Evolutionary conservation across 371 early-diverging fungal genomes (phyloP), one percentile per base, ranked within the genome.

Genomic region (Lichtheimia ramosa): DNA sequence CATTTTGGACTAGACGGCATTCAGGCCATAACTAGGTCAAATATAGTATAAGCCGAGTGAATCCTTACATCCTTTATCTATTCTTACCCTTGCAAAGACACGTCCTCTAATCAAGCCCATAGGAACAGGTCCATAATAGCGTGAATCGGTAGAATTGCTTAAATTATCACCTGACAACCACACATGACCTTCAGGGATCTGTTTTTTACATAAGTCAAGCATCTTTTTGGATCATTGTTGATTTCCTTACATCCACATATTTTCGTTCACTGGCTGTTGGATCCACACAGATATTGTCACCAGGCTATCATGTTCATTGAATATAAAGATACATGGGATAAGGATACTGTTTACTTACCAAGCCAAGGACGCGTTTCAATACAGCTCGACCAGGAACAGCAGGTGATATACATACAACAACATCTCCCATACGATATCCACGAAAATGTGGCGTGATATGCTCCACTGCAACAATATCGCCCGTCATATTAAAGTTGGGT

Each of bases 161-260:
- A 86, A 66, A 68, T 95, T 93, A 59, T 95, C 95, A 6, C 95
- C 95, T 53, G 72, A 79, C 8, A 89, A 48, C 89, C 89, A 89
- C n/a, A 87, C 76, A 65, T 86, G 86, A 1, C 89, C 87, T n/a
- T 67, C 70, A 24, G 89, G 89, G 0, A 83, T 81, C 83, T 85
- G n/a, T n/a, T 28, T 43, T 10, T 7, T 5, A 12, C 24, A 3
- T 51, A 53, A 48, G 4, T 43, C 25, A 5, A 25, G 25, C 25
- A 25, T 5, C 14, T 54, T 54, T 27, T 54, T 27, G 16, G n/a
- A 54, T 40, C 54, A n/a, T 4, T 20, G 48, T 7, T 24, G 15
- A 14, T 50, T 24, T 12, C 61, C 73, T 65, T 68, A 84, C 85
- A 20, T 69, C 78, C 8, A 83, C 71, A 43, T 81, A 85, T 67